Conservation (phyloP, 495 filamentous ascomycete species). For the Aspergillus hancockii region DNA sequence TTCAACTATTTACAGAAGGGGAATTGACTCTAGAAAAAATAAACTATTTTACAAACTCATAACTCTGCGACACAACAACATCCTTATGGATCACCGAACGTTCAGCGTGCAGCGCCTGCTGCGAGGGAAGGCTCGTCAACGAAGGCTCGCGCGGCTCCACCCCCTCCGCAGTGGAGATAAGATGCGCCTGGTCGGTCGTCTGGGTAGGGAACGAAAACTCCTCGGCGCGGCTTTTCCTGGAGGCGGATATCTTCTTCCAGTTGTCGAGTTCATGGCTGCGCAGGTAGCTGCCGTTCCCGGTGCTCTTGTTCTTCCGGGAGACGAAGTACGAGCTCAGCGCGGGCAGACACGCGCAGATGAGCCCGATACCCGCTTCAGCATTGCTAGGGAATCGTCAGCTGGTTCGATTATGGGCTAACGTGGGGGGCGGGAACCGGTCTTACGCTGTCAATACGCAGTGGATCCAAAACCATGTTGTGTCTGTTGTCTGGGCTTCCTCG, state of each 20-base stretch:
- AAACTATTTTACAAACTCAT: conserved; percentile 7
- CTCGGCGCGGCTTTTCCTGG: not conserved
- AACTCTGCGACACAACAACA: conserved; percentile 7
- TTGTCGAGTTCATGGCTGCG: conserved; percentile 4
- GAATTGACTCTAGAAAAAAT: too few relatives aligned
- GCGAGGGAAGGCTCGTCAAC: not conserved
- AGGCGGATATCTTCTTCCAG: conserved; percentile 5
- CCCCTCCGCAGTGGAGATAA: conserved; percentile 2
- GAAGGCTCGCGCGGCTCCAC: not conserved
- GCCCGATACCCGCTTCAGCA: conserved; percentile 11
- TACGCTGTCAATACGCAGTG: conserved; percentile 7
- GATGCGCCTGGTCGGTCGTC: conserved; percentile 2
- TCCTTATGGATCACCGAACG: conserved; percentile 4
- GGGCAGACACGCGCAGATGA: conserved; percentile 11
- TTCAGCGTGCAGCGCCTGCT: not conserved
- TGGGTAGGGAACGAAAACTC: not conserved
- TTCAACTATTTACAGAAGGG: too few relatives aligned
- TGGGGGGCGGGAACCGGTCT: not conserved
- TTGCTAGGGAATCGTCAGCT: not conserved
- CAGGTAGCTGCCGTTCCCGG: not conserved
- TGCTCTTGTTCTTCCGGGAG: not conserved
- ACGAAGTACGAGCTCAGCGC: conserved; percentile 2
- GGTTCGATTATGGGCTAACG: not conserved
- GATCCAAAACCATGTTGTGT: conserved; percentile 9
- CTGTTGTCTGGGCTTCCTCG: not conserved